phyloP scores from a whole-genome alignment of 768 basidiomycete species.

The Amanita jacksonii region DNA sequence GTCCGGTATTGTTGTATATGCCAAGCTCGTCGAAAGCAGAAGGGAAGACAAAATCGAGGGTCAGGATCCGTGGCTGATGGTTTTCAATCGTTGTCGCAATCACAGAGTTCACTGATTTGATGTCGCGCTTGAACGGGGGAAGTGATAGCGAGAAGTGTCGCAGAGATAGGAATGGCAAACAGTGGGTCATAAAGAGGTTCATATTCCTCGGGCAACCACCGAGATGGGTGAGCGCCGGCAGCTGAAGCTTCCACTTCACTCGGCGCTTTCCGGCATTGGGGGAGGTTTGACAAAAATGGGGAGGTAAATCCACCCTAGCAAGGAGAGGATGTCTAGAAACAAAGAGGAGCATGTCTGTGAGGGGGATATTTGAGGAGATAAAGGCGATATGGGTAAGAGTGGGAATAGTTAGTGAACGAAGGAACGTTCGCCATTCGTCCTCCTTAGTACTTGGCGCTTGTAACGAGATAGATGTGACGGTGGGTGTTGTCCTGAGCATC shows the following conservation, averaged over 20 bases:
- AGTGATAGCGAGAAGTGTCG: slow-evolving; percentile 11
- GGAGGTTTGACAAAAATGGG: slow-evolving; percentile 8
- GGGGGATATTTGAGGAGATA: slow-evolving; percentile 12
- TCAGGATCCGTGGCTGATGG: slow-evolving; percentile 4
- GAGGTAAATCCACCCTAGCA: slow-evolving; percentile 13
- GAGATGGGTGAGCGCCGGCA: slow-evolving; percentile 13
- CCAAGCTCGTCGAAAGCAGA: slow-evolving; percentile 3
- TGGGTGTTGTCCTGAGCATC: slow-evolving; percentile 12
- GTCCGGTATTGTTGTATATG: no score
- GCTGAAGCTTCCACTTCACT: slow-evolving; percentile 9
- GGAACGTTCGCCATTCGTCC: slow-evolving; percentile 13
- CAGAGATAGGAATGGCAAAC: slow-evolving; percentile 9
- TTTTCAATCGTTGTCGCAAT: slow-evolving; percentile 7
- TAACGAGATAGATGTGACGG: slow-evolving; percentile 16
- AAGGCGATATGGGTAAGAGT: slow-evolving; percentile 13
- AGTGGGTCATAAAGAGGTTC: slow-evolving; percentile 10
- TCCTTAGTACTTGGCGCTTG: slow-evolving; percentile 10
- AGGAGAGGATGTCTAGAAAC: slow-evolving; percentile 18
- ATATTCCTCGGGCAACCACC: slow-evolving; percentile 14
- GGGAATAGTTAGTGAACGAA: slow-evolving; percentile 15
- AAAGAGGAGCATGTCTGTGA: slow-evolving; percentile 15
- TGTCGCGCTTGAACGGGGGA: slow-evolving; percentile 16
- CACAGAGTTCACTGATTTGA: slow-evolving; percentile 10
- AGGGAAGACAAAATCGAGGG: slow-evolving; percentile 14
- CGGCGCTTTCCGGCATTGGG: no score